Base-by-base conservation (phyloP, 495 filamentous ascomycete species). In the Astrothelium macrocarpum region DNA sequence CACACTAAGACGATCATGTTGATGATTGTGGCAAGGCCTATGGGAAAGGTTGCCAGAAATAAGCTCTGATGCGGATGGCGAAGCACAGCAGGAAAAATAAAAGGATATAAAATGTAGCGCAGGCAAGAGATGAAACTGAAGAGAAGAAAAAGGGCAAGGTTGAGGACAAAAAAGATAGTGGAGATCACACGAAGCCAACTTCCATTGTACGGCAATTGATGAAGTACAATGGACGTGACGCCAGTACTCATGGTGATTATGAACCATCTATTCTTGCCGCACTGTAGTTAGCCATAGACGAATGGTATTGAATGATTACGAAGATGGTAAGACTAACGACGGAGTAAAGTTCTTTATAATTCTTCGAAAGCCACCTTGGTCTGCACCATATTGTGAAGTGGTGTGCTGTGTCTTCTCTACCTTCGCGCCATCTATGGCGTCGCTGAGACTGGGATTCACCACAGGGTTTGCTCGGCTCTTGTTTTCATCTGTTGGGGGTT, bases 201-300 rank as follows among this genome's bases (percentile, higher is more conserved):
- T 16, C 73, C 80, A 62, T 84, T 80, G 64, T 82, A 84, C 2
- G 84, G 82, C 2, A 87, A 74, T 11, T 77, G 77, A 65, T 84
- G 78, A 2, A 86, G 75, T 10, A 87, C 74, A 32, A 85, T 80
- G 4, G 84, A 84, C 2, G 84, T 81, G 29, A 87, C 84, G 3
- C 85, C 85, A 0, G 85, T 88, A 32, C 85, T 82, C 84, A 88
- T 87, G 18, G 71, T 87, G 39, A 84, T 77, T 4, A 74, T 68
- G 67, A 81, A 82, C 81, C 79, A 81, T 67, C 64, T 66, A 39
- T 66, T 60, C 23, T 5, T 18, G n/a, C 14, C 14, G 23, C 9
- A 11, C 23, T 12, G 11, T 12, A 10, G 32, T 31, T 20, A 31
- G 32, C 25, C 32, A 32, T 32, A 65, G 39, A 61, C 9, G 64